Evolutionary conservation across 768 basidiomycete genomes (phyloP), one percentile per base, ranked within the genome.

Genomic region (Leucocoprinus sp.): DNA sequence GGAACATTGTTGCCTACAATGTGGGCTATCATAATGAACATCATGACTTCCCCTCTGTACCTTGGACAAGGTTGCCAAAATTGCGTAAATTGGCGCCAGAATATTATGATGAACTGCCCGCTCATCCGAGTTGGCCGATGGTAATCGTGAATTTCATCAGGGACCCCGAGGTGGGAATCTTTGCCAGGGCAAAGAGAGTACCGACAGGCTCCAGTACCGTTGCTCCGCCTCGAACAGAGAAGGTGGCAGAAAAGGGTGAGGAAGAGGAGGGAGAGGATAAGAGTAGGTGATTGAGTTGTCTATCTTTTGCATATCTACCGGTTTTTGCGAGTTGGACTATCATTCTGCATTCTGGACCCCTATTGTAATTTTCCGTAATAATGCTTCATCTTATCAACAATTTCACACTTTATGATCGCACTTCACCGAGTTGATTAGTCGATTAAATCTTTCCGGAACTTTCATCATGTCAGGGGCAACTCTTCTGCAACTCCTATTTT

Each of bases 21-120:
- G 95, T 97, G 54, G 96, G 96, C 29, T 98, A 97, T 60, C 96
- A 99, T 62, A 97, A 99, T 63, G 96, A 98, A 57, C 96, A 99
- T 64, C 96, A 99, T 65, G 96, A 99, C 65, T 98, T 99, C 65
- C 93, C 96, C 6, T 92, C 92, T 9, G 65, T 99, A 1, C 76
- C 96, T 1, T 99, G 96, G 96, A 97, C 93, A 14, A 80, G 87
- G 18, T 74, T 98, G 0, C 89, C 93, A 1, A 76, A 77, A 4
- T 78, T 99, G 17, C 80, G 82, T 23, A 72, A 74, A 2, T 72
- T 96, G 22, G 95, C 93, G 5, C 85, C 84, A 2, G 95, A 98
- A 62, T 93, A 85, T 60, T 99, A 99, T 65, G 87, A 91, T 53
- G 75, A 68, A 4, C 71, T 97, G 19, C 91, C 93, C 0, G 74